These are phyloP conservation scores for Fraxinus anomala DNA, from an alignment of 257 asterid genomes.

Conservation along the genomic window DNA sequence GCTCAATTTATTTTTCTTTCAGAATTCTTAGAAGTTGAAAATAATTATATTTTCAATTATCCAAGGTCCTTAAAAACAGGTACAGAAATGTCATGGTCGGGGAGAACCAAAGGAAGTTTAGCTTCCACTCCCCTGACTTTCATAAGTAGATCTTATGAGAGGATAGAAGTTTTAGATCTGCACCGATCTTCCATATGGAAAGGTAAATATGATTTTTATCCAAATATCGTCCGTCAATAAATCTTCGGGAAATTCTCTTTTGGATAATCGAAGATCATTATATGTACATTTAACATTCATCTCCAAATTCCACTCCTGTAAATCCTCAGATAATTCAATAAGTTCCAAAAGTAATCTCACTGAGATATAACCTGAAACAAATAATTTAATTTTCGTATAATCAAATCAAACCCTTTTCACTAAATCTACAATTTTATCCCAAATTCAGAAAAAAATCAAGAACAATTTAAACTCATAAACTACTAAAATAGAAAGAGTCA, in stretches of 20 bases:
- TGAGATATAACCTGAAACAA: neutral
- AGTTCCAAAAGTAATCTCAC: neutral
- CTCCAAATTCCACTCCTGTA: neutral
- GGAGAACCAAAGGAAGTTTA: neutral
- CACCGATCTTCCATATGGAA: neutral
- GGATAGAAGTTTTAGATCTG: neutral
- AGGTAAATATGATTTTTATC: neutral
- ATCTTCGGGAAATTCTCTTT: neutral
- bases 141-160: neutral
- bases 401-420: neutral
- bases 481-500: neutral
- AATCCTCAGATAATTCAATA: neutral
- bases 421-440: neutral
- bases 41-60: neutral
- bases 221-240: neutral
- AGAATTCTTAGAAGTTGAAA: neutral
- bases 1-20: neutral
- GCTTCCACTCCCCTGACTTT: neutral
- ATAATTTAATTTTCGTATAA: neutral
- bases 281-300: neutral
- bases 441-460: neutral
- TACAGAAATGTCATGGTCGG: neutral
- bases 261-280: neutral
- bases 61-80: neutral
- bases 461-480: neutral